Percentiles rank a stretch among this genome's conserved stretches.
Evolutionary conservation across 2,329 filamentous ascomycete genomes (phyloP).

Genomic region (Sporothrix pallida): DNA sequence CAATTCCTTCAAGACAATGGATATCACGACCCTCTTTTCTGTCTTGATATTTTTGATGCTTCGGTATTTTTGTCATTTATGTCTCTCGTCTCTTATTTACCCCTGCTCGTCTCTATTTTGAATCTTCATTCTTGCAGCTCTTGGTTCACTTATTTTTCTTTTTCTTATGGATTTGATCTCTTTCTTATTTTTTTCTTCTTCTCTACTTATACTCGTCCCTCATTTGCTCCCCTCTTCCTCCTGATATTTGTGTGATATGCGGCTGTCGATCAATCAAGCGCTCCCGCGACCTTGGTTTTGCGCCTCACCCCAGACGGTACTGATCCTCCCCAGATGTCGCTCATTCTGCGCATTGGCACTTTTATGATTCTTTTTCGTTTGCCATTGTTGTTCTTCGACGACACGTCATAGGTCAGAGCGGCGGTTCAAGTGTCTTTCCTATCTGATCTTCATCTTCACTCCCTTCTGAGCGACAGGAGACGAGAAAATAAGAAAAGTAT

Average conservation of each 20-base stretch:
- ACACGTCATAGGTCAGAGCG: background rate
- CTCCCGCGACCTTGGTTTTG: constrained; percentile 18
- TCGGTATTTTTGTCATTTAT: background rate
- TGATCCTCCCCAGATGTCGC: background rate
- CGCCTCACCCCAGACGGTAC: background rate
- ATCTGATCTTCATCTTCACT: constrained; percentile 10
- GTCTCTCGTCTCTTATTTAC: background rate
- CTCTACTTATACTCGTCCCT: background rate
- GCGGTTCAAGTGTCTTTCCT: background rate
- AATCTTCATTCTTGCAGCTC: background rate
- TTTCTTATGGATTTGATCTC: background rate
- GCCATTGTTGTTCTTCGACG: background rate
- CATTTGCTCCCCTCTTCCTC: background rate
- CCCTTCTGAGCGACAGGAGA: constrained; percentile 7
- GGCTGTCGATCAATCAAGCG: constrained; percentile 28
- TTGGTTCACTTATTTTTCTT: background rate
- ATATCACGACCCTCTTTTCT: background rate
- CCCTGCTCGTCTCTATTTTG: constrained; percentile 4
- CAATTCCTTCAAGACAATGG: background rate
- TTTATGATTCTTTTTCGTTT: background rate
- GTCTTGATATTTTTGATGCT: background rate
- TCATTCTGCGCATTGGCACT: background rate
- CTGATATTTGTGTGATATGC: constrained; percentile 5
- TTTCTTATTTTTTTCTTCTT: background rate
- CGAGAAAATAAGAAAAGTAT: no score